A percentile compares a stretch with the other conserved stretches of the same genome.
Conservation (phyloP, 257 asterid species). For the Nicotiana tomentosiformis region DNA sequence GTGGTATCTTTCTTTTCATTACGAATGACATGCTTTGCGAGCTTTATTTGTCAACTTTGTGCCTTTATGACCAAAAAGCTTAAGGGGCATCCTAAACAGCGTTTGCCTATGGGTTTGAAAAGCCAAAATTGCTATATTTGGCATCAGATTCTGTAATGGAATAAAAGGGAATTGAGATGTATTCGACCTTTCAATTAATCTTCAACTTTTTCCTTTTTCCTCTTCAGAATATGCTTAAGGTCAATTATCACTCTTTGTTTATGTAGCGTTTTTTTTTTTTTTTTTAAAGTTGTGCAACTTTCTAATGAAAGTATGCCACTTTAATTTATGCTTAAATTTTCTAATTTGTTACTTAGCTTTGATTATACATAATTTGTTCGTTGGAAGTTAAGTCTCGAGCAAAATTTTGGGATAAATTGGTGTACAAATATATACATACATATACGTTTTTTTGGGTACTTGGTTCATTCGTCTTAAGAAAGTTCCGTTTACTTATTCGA, state of each 20-base stretch:
- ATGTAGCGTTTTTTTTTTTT: not conserved
- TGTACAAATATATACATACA: not conserved
- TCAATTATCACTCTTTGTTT: not conserved
- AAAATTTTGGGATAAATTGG: not conserved
- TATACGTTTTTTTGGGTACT: not conserved
- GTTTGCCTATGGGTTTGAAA: not conserved
- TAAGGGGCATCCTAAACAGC: not conserved
- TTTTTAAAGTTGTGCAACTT: not conserved
- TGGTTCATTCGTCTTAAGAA: not conserved
- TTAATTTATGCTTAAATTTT: not conserved
- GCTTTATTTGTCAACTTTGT: not conserved
- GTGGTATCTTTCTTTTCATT: not conserved
- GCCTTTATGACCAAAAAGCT: not conserved
- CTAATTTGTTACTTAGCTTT: too few species aligned
- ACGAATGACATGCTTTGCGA: not conserved
- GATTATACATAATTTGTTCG: not conserved
- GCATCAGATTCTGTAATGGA: not conserved
- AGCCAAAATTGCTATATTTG: not conserved
- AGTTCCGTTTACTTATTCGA: not conserved
- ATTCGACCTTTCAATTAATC: not conserved
- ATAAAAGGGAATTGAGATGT: not conserved
- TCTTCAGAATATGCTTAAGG: not conserved
- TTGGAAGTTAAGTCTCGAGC: not conserved
- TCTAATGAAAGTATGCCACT: not conserved
- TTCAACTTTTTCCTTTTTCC: not conserved